Base-by-base conservation (phyloP, 768 basidiomycete species). In the Exsudoporus frostii region DNA sequence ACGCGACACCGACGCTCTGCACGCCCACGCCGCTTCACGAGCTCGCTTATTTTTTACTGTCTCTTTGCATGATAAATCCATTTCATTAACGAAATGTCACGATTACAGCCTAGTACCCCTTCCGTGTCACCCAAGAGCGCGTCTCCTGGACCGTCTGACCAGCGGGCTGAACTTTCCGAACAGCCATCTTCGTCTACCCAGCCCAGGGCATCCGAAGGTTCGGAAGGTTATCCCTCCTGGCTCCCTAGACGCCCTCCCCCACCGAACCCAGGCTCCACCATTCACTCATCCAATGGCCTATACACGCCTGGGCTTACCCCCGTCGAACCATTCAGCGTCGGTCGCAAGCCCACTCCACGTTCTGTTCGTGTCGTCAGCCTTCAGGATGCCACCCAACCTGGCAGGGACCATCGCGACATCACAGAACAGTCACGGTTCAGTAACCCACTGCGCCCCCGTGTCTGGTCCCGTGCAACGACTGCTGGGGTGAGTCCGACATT, bases 221-320 rank as follows among this genome's bases (percentile, higher is more conserved):
- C 79, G 17, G 87, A 88, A 58, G 84, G 84, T 14, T 92, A 92
- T 65, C 90, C 90, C 3, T 85, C 87, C 22, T 92, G 90, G 90
- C 83, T 92, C 1, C 90, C 90, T 17, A 81, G 75, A 54, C 79
- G 90, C 14, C 90, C 91, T 3, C 84, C 83, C 15, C 87, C 82
- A 1, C 90, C 90, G 0, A 82, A 81, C 8, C 90, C 91, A 4
- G 79, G 80, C 4, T 87, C 86, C 10, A 89, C 86, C 2, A 70
- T 87, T 50, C 82, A 82, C 53, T 83, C 81, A 7, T 81, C 79
- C 25, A 73, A 78, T 44, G 76, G 74, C n/a, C 66, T 59, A 59
- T 63, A 54, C 56, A 68, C 72, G 17, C 62, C 70, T 6, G 66
- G 67, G 11, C 63, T 69, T 7, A 66, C 72, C 8, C 70, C 71